These are phyloP conservation scores for Earliella scabrosa DNA, from an alignment of 1,284 basidiomycete genomes.

Conservation along the genomic window DNA sequence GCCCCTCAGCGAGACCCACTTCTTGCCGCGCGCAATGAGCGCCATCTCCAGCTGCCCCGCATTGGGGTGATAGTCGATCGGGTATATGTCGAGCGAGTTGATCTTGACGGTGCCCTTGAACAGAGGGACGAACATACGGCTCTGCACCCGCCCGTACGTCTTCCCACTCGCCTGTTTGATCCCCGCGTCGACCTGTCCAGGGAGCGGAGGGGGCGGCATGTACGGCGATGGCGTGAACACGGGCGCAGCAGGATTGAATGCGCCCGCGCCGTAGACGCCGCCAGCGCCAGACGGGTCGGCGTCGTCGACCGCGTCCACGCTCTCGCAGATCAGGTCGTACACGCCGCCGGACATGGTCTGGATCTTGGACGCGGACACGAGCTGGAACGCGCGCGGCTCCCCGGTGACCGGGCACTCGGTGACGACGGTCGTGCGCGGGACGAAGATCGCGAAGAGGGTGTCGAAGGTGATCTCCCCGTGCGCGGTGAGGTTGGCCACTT, in stretches of 20 bases:
- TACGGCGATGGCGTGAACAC: neutral
- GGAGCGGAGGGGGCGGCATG: neutral
- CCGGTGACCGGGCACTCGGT: conserved; percentile 53
- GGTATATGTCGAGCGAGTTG: conserved; percentile 51
- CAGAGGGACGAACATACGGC: conserved; percentile 39
- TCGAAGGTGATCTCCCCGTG: conserved; percentile 61
- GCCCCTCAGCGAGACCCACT: conserved; percentile 53
- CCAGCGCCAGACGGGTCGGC: neutral
- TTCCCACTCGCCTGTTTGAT: conserved; percentile 13
- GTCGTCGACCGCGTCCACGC: conserved; percentile 50
- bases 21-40: conserved; percentile 51
- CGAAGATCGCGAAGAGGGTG: conserved; percentile 55
- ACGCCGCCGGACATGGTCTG: conserved; percentile 34
- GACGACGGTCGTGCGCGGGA: conserved; percentile 52
- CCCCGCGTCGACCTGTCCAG: conserved; percentile 1
- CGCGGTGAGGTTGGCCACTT: conserved; percentile 47
- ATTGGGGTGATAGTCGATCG: conserved; percentile 51
- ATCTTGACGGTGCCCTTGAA: conserved; percentile 57
- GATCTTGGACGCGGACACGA: conserved; percentile 41
- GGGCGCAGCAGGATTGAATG: conserved; percentile 7
- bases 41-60: conserved; percentile 40
- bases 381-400: conserved; percentile 49
- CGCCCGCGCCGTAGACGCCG: neutral
- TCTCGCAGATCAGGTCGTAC: conserved; percentile 49
- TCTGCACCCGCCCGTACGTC: conserved; percentile 43